A percentile compares a stretch with the other conserved stretches of the same genome.
Conservation (phyloP, 1,284 basidiomycete genomes). For the Apiotrichum porosum region DNA sequence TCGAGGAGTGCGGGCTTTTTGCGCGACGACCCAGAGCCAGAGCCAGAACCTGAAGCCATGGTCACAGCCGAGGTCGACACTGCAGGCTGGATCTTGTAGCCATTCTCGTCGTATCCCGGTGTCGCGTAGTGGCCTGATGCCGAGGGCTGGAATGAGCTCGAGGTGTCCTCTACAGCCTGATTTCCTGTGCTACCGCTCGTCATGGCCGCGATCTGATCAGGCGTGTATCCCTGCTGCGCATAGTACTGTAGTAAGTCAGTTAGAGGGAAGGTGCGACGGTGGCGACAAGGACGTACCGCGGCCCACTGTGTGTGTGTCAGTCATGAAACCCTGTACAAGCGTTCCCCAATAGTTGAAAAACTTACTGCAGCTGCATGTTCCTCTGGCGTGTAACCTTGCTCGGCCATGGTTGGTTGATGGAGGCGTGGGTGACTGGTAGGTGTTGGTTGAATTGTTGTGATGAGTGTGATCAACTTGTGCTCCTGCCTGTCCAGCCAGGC, state of each 20-base stretch:
- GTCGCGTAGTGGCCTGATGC: not conserved
- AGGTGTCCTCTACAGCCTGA: conserved; percentile 8
- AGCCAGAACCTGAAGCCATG: too few species aligned
- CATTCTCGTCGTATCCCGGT: conserved; percentile 14
- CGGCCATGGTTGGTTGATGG: not conserved
- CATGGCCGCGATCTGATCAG: conserved; percentile 28
- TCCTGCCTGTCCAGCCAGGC: too few species aligned
- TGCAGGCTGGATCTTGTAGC: conserved; percentile 13
- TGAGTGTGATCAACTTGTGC: not conserved
- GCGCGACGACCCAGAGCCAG: too few species aligned
- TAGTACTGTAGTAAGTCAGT: too few species aligned
- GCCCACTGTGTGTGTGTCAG: conserved; percentile 29
- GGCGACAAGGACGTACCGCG: conserved; percentile 17
- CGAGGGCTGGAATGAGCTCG: not conserved
- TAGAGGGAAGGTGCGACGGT: too few species aligned
- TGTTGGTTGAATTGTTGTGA: not conserved
- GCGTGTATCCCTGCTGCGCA: conserved; percentile 46
- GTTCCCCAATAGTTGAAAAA: not conserved
- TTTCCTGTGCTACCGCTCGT: not conserved
- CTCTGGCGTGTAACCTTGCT: conserved; percentile 21
- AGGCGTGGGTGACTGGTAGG: not conserved
- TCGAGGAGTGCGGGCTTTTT: conserved; percentile 18
- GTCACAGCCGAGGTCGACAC: not conserved
- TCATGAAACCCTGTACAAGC: too few species aligned
- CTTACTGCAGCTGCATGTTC: conserved; percentile 41